These are phyloP conservation scores for Rubus parviflorus DNA, from an alignment of 306 rosid genomes.

Conservation along the genomic window DNA sequence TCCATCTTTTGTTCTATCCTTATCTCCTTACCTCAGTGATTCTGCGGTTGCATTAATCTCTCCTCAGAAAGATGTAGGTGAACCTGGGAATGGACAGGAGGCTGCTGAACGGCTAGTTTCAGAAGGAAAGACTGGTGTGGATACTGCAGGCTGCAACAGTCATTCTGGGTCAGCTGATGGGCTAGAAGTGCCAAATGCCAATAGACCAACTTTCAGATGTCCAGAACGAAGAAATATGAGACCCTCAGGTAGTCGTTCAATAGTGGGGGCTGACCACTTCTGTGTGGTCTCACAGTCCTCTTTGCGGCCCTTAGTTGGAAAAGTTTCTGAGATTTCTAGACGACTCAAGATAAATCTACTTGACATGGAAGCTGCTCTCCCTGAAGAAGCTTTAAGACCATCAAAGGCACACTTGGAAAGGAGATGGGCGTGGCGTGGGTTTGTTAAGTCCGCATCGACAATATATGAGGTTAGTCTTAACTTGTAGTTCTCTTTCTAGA, in stretches of 20 bases:
- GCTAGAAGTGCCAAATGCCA: constrained; percentile 35
- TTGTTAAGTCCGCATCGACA: constrained; percentile 82
- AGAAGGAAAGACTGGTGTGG: constrained; percentile 42
- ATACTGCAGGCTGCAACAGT: constrained; percentile 32
- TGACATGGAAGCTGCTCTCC: constrained; percentile 91
- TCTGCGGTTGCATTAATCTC: constrained; percentile 35
- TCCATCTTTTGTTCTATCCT: constrained; percentile 56
- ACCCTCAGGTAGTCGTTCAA: constrained; percentile 36
- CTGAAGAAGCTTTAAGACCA: constrained; percentile 70
- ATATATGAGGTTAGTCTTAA: constrained; percentile 72
- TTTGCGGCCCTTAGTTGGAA: constrained; percentile 79
- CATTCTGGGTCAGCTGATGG: constrained; percentile 37
- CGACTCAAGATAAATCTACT: constrained; percentile 77
- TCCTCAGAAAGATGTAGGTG: constrained; percentile 42
- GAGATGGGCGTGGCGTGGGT: constrained; percentile 95
- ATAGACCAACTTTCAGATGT: constrained; percentile 38
- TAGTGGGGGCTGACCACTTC: constrained; percentile 50
- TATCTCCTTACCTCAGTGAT: constrained; percentile 57
- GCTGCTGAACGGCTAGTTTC: constrained; percentile 41
- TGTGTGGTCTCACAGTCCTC: constrained; percentile 86
- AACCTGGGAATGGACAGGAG: constrained; percentile 35
- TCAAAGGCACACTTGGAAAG: constrained; percentile 61
- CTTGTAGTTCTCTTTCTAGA: constrained; percentile 11
- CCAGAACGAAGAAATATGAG: constrained; percentile 47
- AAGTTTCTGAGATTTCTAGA: constrained; percentile 65